Base-by-base conservation (phyloP, 495 filamentous ascomycete genomes). In the Podospora tetraspora region DNA sequence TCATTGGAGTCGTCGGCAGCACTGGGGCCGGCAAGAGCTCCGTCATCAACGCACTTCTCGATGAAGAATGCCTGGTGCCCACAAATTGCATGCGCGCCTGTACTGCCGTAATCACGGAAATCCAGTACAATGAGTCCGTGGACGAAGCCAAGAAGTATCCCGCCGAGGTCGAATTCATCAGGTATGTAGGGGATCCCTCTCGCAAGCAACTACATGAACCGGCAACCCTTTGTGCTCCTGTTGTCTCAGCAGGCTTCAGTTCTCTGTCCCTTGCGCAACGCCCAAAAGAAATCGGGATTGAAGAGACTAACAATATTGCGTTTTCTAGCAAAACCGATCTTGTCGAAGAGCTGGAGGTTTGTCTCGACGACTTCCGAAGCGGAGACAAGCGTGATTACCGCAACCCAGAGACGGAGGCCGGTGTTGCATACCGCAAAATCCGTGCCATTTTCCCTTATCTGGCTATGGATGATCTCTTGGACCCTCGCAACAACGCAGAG, bases 61-160 rank as follows among this genome's bases (percentile, higher is more conserved):
- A 89, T 29, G 81, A 89, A 60, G 81, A 85, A 23, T 75, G 72
- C 43, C 61, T 85, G 8, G 64, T 81, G 1, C 79, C 78, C 0
- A 82, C 79, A 0, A 79, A 75, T 57, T 75, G 77, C 60, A 68
- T 81, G 72, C 58, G 87, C 59, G 89, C 87, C 3, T 91, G 88
- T 67, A 92, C 90, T 3, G 88, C 89, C 0, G 85, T 87, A 4
- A 83, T 87, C 7, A 91, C 87, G 0, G 89, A 92, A 68, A 84
- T 92, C 11, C 84, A 84, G 0, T 91, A 84, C 74, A 90, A 89
- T 58, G 16, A 75, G 37, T 78, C 72, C 13, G 62, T 83, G 27
- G 80, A 84, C 13, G 68, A 77, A 2, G 68, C 72, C 1, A 62
- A 74, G 13, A 80, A 72, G 57, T 92, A 90, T 73, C 75, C 79